Conservation (phyloP, 495 filamentous ascomycete genomes). For the Wilcoxina mikolae region DNA sequence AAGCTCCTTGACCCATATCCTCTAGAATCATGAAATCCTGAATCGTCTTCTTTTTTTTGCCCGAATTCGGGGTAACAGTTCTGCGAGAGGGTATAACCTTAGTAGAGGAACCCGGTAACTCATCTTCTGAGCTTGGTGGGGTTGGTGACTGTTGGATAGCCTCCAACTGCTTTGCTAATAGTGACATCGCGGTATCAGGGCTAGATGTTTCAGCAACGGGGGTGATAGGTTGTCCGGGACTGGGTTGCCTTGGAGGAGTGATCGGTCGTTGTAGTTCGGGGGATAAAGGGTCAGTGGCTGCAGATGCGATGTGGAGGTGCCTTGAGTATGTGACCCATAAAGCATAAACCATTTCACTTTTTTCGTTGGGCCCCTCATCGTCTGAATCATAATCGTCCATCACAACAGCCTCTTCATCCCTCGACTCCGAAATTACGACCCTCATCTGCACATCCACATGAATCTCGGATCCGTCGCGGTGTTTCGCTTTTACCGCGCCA, state of each 20-base stretch:
- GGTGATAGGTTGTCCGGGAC: slow-evolving; percentile 53
- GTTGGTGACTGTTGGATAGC: slow-evolving; percentile 27
- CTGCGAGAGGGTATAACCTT: neutral
- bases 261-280: slow-evolving; percentile 44
- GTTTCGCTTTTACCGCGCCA: slow-evolving; percentile 65
- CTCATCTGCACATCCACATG: slow-evolving; percentile 92
- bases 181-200: slow-evolving; percentile 33
- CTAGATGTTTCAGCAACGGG: slow-evolving; percentile 13
- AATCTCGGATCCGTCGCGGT: slow-evolving; percentile 79
- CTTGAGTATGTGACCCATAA: slow-evolving; percentile 95
- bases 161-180: slow-evolving; percentile 48
- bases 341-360: slow-evolving; percentile 78
- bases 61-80: slow-evolving; percentile 1
- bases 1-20: slow-evolving; percentile 97
- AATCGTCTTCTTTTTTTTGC: slow-evolving; percentile 60
- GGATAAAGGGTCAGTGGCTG: slow-evolving; percentile 41
- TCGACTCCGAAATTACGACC: slow-evolving; percentile 68
- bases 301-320: slow-evolving; percentile 62
- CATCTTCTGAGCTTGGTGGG: slow-evolving; percentile 27
- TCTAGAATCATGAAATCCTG: slow-evolving; percentile 84
- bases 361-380: slow-evolving; percentile 32
- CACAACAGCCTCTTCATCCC: slow-evolving; percentile 29
- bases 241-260: slow-evolving; percentile 59
- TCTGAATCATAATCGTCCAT: slow-evolving; percentile 31
- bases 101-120: slow-evolving; percentile 3